These are phyloP conservation scores for Prunus davidiana DNA, from an alignment of 306 rosid genomes.

Conservation along the genomic window DNA sequence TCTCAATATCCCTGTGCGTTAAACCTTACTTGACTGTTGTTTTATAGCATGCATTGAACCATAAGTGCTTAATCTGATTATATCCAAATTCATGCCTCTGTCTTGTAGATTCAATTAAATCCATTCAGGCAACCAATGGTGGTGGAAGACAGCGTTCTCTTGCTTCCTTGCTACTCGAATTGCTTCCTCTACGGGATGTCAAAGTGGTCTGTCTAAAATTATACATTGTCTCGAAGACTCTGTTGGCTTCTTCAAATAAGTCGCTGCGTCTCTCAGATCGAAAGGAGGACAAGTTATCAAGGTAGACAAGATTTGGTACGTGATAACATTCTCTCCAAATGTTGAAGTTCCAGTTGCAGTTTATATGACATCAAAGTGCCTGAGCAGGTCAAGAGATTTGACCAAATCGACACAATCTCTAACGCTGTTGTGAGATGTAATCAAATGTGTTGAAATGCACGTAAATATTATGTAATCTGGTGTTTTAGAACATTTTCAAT, in stretches of 20 bases:
- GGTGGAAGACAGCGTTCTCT: conserved; percentile 62
- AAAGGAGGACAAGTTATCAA: not conserved
- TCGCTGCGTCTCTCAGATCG: not conserved
- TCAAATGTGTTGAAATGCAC: too few relatives aligned
- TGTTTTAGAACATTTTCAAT: too few relatives aligned
- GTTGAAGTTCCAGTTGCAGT: too few relatives aligned
- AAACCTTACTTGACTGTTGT: not conserved
- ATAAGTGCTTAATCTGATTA: not conserved
- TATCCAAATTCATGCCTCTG: not conserved
- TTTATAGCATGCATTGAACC: not conserved
- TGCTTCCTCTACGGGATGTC: conserved; percentile 79
- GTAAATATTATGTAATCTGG: too few relatives aligned
- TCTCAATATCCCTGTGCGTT: conserved; percentile 58
- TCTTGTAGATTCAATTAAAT: conserved; percentile 77
- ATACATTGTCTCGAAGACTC: not conserved
- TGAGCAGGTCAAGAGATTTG: too few relatives aligned
- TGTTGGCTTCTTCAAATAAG: not conserved
- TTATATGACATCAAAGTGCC: not conserved
- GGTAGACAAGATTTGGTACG: not conserved
- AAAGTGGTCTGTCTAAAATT: conserved; percentile 4
- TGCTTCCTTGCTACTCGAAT: conserved; percentile 89
- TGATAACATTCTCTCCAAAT: not conserved
- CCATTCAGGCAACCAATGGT: conserved; percentile 88
- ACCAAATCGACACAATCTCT: not conserved
- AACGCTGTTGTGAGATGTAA: not conserved